Evolutionary conservation across 1,284 basidiomycete species (phyloP), one percentile per base, ranked within the genome.

Genomic region (Ustilago cynodontis): DNA sequence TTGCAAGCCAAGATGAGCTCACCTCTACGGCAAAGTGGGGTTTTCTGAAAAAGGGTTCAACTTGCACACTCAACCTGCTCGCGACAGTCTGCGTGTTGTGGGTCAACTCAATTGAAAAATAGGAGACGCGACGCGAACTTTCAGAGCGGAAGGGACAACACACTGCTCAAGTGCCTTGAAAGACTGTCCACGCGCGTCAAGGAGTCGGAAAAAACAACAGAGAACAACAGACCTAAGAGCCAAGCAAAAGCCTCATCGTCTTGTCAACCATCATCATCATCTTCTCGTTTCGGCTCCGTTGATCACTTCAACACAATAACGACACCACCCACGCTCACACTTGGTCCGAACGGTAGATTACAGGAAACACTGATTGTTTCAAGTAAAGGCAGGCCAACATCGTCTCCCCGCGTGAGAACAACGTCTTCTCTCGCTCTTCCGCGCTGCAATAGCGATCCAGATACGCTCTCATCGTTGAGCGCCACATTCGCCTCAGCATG

Each of bases 81-180:
- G n/a, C n/a, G n/a, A n/a, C n/a, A n/a, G n/a, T n/a, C n/a, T n/a
- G n/a, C n/a, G n/a, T n/a, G n/a, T n/a, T n/a, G n/a, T n/a, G n/a
- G n/a, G n/a, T n/a, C n/a, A n/a, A n/a, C n/a, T n/a, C n/a, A n/a
- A n/a, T n/a, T n/a, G n/a, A n/a, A n/a, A n/a, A n/a, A n/a, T n/a
- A n/a, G n/a, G n/a, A n/a, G n/a, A n/a, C n/a, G n/a, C n/a, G n/a
- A n/a, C 41, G 11, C 6, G 28, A 54, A 3, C 33, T 51, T 45
- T 28, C 35, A 16, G 24, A 13, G 1, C 1, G 24, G 24, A 47
- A 37, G 55, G n/a, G 49, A 60, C 37, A 56, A 37, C 39, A 63
- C 56, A 64, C 60, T 65, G 63, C 35, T 55, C 45, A 33, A 45
- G 55, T 71, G 69, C 63, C 59, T 43, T 26, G 5, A 11, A 11